Evolutionary conservation across 2,329 filamentous ascomycete genomes (phyloP), one percentile per base, ranked within the genome.

Genomic region (Apiospora marii): DNA sequence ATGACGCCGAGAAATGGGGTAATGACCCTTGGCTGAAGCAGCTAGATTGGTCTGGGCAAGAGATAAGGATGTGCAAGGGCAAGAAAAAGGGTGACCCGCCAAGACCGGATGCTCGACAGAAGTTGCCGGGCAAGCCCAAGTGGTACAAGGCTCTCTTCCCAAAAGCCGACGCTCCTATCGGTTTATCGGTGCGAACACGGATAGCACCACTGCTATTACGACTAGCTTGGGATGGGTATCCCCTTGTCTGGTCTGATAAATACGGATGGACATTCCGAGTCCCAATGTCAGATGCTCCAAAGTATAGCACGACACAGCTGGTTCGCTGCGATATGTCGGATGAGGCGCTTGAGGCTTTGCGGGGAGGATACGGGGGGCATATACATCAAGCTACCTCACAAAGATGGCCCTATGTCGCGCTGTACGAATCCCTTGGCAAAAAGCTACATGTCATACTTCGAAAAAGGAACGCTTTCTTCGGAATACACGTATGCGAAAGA

Each of bases 361-460:
- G 90, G 44, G 44, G 88, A 93, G 74, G 95, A 98, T 79, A 81
- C 76, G 5, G 81, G 84, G 2, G 87, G 93, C 74, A 82, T 87
- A 7, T 99, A 97, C 82, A 97, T 96, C 84, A 99, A 98, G 80
- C 87, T 99, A 5, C 96, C 97, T 0, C 96, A 99, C 83, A 98
- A 98, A 78, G 95, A 98, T 81, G 96, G 96, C 0, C 95, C 95
- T 0, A 88, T 90, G 27, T 92, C 96, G 19, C 89, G 96, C 72
- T 98, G 96, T 82, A 90, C 89, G 1, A 98, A 92, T 74, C 96
- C 96, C 0, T 88, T 99, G 81, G 95, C 96, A 10, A 99, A 99
- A 83, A 90, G 93, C 14, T 99, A 98, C 78, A 85, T 98, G 72
- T 82, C 91, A 70, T 98, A 97, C 81, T 98, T 99, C 78, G 96